Base-by-base conservation (phyloP, 352 stramenopile species). In the Globisporangium perplexum region DNA sequence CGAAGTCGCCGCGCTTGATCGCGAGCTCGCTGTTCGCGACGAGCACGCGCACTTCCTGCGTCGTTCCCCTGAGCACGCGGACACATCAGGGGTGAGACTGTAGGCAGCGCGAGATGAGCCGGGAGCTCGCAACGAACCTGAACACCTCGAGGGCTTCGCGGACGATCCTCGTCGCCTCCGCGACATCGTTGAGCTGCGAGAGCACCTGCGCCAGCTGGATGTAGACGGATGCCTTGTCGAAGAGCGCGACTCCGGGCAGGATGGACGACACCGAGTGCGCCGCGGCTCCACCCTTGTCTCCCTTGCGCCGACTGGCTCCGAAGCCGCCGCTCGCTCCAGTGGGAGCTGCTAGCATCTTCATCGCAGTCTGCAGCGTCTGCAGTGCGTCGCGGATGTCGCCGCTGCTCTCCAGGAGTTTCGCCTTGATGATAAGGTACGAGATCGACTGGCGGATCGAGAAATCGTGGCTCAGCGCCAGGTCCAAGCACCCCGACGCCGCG, bases 21-120 rank as follows among this genome's bases (percentile, higher is more conserved):
- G 86, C 83, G 4, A 98, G 71, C 56, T 97, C 81, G 43, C 79
- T 91, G 58, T 93, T 94, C 12, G 93, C 90, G 3, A 98, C 77
- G 8, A 98, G 56, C 22, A 98, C 78, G 8, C 87, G 77, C 4
- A 98, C 88, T 64, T 98, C 89, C 53, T 97, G 77, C 1, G 73
- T 67, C 4, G 85, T 95, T 0, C 77, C 88, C 38, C 71, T 69
- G 66, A 63, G 36, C 24, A 35, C 26, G 24, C 4, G n/a, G n/a
- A n/a, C n/a, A n/a, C n/a, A n/a, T n/a, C n/a, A n/a, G n/a, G n/a
- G n/a, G n/a, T n/a, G n/a, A n/a, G n/a, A n/a, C n/a, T n/a, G n/a
- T n/a, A n/a, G n/a, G n/a, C n/a, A n/a, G n/a, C n/a, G n/a, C n/a
- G n/a, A n/a, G n/a, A n/a, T n/a, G n/a, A n/a, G n/a, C n/a, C n/a